phyloP scores from a whole-genome alignment of 352 stramenopile species.

The Pythium brachiatum region DNA sequence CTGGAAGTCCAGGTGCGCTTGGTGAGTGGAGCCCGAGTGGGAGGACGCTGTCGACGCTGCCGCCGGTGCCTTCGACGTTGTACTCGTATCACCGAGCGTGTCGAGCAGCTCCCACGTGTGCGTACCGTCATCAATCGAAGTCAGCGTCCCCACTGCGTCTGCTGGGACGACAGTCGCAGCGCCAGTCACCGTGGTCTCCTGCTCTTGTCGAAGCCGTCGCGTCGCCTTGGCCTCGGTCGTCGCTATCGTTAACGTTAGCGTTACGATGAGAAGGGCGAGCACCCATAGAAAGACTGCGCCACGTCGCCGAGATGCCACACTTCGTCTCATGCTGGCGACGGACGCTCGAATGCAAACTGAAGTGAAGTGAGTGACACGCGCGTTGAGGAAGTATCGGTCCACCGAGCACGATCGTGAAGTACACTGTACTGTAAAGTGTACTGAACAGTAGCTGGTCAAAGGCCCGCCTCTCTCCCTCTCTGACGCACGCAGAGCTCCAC shows the following conservation, averaged over 20 bases:
- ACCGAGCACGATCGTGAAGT: too few species aligned
- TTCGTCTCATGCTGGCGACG: background rate
- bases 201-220: background rate
- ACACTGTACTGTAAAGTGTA: too few species aligned
- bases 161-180: background rate
- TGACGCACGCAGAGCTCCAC: too few species aligned
- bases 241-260: background rate
- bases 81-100: background rate
- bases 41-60: background rate
- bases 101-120: background rate
- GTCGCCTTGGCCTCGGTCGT: background rate
- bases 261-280: background rate
- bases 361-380: background rate
- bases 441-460: too few species aligned
- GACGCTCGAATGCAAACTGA: background rate
- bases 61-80: background rate
- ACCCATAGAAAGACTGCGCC: background rate
- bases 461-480: too few species aligned
- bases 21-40: background rate
- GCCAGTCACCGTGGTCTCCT: background rate
- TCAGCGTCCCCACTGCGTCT: background rate
- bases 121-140: background rate
- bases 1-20: slow-evolving; percentile 3
- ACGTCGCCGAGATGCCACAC: background rate
- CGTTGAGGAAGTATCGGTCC: too few species aligned